These are phyloP conservation scores for Sclerotinia sclerotiorum DNA, from an alignment of 2,329 filamentous ascomycete genomes.

Conservation along the genomic window DNA sequence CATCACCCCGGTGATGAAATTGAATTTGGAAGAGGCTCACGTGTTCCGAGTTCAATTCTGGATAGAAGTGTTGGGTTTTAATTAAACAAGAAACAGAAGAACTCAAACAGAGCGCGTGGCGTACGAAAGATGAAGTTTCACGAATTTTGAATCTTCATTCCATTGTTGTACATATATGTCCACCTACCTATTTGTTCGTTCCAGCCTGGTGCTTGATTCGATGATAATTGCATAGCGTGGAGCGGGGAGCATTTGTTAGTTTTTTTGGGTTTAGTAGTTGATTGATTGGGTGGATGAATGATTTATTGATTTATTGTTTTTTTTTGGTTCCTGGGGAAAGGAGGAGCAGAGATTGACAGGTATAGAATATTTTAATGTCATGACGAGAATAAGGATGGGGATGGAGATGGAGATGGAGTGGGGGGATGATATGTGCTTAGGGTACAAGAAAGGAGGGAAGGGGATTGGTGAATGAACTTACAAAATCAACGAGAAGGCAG, in stretches of 20 bases:
- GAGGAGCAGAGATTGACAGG: background rate
- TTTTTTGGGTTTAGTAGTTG: conserved; percentile 9
- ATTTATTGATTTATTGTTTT: background rate
- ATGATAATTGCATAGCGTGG: conserved; percentile 22
- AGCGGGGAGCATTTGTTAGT: conserved; percentile 2
- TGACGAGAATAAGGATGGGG: background rate
- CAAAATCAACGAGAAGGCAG: background rate
- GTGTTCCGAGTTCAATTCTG: conserved; percentile 39
- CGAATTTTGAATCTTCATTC: background rate
- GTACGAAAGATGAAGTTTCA: background rate
- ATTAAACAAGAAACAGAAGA: conserved; percentile 14
- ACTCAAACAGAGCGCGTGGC: conserved; percentile 3
- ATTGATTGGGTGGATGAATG: background rate
- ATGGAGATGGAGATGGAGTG: too few species aligned
- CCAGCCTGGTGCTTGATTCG: conserved; percentile 25
- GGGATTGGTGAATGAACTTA: background rate
- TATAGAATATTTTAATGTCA: conserved; percentile 16
- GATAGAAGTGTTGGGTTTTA: conserved; percentile 36
- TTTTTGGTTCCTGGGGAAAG: background rate
- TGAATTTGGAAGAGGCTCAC: conserved; percentile 32
- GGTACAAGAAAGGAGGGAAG: too few species aligned
- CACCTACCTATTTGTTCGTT: conserved; percentile 8
- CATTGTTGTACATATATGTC: conserved; percentile 15
- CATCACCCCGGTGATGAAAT: conserved; percentile 40
- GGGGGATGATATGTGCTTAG: too few species aligned